These are phyloP conservation scores for Ogataea henricii DNA, from an alignment of 805 yeast genomes.

Conservation along the genomic window DNA sequence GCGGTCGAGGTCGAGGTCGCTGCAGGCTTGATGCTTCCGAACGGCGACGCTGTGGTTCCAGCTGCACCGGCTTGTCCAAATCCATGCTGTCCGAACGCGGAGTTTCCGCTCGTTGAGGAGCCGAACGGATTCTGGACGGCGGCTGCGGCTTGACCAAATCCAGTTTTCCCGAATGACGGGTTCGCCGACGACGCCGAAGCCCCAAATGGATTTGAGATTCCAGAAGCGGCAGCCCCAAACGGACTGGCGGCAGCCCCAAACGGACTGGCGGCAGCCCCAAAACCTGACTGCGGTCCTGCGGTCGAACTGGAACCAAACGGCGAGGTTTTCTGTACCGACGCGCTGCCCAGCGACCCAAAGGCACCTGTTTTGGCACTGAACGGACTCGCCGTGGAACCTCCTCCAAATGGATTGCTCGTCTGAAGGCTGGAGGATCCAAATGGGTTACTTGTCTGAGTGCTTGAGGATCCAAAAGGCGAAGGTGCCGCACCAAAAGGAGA, in stretches of 20 bases:
- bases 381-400: constrained; percentile 7
- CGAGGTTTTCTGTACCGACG: neutral
- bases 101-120: constrained; percentile 4
- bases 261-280: constrained; percentile 19
- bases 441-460: constrained; percentile 8
- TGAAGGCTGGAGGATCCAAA: constrained; percentile 3
- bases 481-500: constrained; percentile 4
- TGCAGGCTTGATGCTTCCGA: constrained; percentile 8
- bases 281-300: constrained; percentile 20
- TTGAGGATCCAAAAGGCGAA: neutral
- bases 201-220: constrained; percentile 20
- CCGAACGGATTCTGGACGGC: constrained; percentile 5
- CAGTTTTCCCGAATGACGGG: constrained; percentile 8
- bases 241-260: constrained; percentile 9
- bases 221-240: constrained; percentile 6
- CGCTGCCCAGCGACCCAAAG: constrained; percentile 12
- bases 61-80: constrained; percentile 21
- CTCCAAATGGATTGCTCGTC: constrained; percentile 11
- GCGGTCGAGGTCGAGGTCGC: too few species aligned
- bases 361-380: constrained; percentile 17
- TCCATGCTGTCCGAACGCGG: constrained; percentile 15
- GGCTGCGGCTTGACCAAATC: constrained; percentile 5
- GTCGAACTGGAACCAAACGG: constrained; percentile 13
- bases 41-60: neutral
- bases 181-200: constrained; percentile 11